A percentile compares a stretch with the other conserved stretches of the same genome.
These are phyloP conservation scores for Penicillium lagena DNA, from an alignment of 495 filamentous ascomycete species.

Conservation along the genomic window DNA sequence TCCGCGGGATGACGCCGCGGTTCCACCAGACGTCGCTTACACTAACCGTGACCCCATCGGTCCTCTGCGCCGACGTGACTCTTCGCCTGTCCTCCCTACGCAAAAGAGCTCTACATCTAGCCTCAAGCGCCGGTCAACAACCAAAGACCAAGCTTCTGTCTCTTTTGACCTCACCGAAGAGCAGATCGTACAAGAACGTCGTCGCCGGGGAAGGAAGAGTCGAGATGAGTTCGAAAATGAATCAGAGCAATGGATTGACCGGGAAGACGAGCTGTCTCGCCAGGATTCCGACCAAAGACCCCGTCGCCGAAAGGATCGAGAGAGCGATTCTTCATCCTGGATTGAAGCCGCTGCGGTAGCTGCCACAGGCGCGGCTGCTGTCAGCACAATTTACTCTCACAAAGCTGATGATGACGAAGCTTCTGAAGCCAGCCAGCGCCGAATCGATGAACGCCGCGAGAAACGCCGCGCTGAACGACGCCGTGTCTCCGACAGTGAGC, in stretches of 20 bases:
- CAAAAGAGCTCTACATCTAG: slow-evolving; percentile 15
- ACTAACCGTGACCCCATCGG: too few species aligned
- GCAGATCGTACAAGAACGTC: slow-evolving; percentile 38
- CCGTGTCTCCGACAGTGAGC: slow-evolving; percentile 11
- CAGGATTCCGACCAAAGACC: slow-evolving; percentile 11
- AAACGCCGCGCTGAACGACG: slow-evolving; percentile 35
- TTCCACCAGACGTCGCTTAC: not conserved
- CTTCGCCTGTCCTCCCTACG: slow-evolving; percentile 24
- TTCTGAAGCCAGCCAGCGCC: slow-evolving; percentile 22
- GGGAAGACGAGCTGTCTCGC: slow-evolving; percentile 15
- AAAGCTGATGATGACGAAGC: slow-evolving; percentile 33
- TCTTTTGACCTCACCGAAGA: slow-evolving; percentile 43
- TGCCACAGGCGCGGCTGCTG: slow-evolving; percentile 39
- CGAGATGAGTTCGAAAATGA: slow-evolving; percentile 20
- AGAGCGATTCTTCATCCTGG: slow-evolving; percentile 28
- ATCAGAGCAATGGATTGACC: slow-evolving; percentile 26
- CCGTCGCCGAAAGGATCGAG: slow-evolving; percentile 11
- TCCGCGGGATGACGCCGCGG: slow-evolving; percentile 10
- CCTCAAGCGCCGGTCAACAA: slow-evolving; percentile 30
- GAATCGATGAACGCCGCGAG: slow-evolving; percentile 25
- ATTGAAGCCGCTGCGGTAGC: slow-evolving; percentile 42
- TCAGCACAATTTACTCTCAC: slow-evolving; percentile 29
- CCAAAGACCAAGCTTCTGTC: slow-evolving; percentile 41
- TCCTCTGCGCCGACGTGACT: slow-evolving; percentile 22
- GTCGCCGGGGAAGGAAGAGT: slow-evolving; percentile 21